These are phyloP conservation scores for Alectoria sarmentosa DNA, from an alignment of 495 filamentous ascomycete species.

Conservation along the genomic window DNA sequence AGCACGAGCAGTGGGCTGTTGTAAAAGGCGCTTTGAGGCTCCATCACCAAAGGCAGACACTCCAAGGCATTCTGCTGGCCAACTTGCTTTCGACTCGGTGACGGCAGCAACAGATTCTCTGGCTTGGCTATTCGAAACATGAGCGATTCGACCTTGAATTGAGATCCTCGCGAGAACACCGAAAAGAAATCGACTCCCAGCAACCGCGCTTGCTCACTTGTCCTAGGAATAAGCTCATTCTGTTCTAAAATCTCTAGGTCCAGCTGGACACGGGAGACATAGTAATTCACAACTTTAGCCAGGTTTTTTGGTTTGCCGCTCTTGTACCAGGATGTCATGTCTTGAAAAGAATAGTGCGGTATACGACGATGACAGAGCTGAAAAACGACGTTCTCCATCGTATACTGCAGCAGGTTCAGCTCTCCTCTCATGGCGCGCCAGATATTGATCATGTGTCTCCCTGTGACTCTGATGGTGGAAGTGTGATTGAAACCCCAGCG, in stretches of 20 bases:
- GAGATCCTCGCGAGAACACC: conserved; percentile 86
- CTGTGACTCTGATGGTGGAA: conserved; percentile 78
- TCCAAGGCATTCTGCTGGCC: conserved; percentile 92
- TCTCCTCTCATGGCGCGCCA: conserved; percentile 95
- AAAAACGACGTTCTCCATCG: conserved; percentile 94
- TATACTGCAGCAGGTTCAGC: conserved; percentile 84
- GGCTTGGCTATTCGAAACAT: conserved; percentile 99
- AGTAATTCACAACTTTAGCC: conserved; percentile 71
- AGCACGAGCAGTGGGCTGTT: conserved; percentile 81
- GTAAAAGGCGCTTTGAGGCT: conserved; percentile 93
- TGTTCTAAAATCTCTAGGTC: conserved; percentile 86
- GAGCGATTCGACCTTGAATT: conserved; percentile 96
- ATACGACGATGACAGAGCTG: conserved; percentile 87
- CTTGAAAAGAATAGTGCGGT: conserved; percentile 74
- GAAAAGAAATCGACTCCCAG: conserved; percentile 95
- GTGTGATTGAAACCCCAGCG: conserved; percentile 90
- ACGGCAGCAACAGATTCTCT: conserved; percentile 86
- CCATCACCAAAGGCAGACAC: conserved; percentile 94
- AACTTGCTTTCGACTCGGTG: conserved; percentile 85
- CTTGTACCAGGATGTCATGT: conserved; percentile 75
- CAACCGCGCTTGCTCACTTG: conserved; percentile 89
- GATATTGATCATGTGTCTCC: conserved; percentile 92
- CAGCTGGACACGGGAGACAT: conserved; percentile 65
- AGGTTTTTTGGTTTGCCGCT: conserved; percentile 61
- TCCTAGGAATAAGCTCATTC: conserved; percentile 82